Base-by-base conservation (phyloP, 2,329 filamentous ascomycete genomes). In the Ascochyta clinopodiicola region DNA sequence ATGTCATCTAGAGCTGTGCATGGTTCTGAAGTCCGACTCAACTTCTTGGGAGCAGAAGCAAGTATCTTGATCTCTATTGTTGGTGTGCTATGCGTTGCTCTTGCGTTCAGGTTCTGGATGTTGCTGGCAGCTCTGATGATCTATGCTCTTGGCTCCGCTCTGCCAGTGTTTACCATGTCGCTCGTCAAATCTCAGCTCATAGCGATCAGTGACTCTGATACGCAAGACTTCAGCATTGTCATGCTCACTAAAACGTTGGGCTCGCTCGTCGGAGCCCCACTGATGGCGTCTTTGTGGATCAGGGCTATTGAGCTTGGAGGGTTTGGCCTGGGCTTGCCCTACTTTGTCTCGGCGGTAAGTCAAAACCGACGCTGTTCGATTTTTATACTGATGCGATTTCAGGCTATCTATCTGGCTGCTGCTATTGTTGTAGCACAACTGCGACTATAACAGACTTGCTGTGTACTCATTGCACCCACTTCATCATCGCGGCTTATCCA, bases 91-190 rank as follows among this genome's bases (percentile, higher is more conserved):
- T 69, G 63, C 39, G 61, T 76, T n/a, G 73, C 70, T 3, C 32
- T 72, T 7, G 67, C 73, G 3, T 63, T 60, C 21, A 64, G 51
- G 13, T 70, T 75, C 19, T 74, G 71, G 67, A 67, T 71, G 66
- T 29, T 75, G 22, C 52, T 75, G 31, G 55, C 51, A 31, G 74
- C 72, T 1, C 63, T 77, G 15, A 64, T 77, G 8, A 51, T 75
- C 10, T 77, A 77, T 44, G 74, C 74, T 9, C 57, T 75, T 8
- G 74, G 74, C 10, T 77, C 74, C 9, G 73, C 74, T 8, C 61
- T 76, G 13, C 73, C 74, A 0, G 72, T 75, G 5, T 77, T 77
- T 51, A 74, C 72, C 0, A 74, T 75, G 67, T 74, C 72, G 6
- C 61, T 76, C 6, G 71, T 76, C 25, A 74, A 75, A 47, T 71